Percentiles rank a stretch among this genome's conserved stretches.
phyloP scores from a whole-genome alignment of 2,329 filamentous ascomycete genomes.

The Claviceps maximensis region DNA sequence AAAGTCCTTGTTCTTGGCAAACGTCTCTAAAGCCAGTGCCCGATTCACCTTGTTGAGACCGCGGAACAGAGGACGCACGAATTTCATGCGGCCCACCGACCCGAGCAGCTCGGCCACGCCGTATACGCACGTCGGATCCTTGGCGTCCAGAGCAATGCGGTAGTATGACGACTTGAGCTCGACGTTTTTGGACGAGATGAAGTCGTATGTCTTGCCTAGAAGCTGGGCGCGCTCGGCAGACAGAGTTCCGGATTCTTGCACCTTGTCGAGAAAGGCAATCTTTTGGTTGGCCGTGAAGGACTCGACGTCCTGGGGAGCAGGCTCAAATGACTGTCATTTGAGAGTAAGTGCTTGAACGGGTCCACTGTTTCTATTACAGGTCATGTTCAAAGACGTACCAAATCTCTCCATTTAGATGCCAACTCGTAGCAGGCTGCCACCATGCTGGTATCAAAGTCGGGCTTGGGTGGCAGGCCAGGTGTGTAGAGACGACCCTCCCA shows the following conservation, averaged over 20 bases:
- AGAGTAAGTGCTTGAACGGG: no score
- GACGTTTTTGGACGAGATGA: slow-evolving; percentile 65
- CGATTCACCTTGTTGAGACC: slow-evolving; percentile 62
- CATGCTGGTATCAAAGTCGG: slow-evolving; percentile 76
- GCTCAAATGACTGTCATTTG: slow-evolving; percentile 40
- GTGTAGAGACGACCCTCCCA: slow-evolving; percentile 85
- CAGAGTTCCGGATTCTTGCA: slow-evolving; percentile 54
- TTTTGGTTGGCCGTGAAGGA: slow-evolving; percentile 76
- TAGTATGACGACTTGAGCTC: slow-evolving; percentile 76
- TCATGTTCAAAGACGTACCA: slow-evolving; percentile 24
- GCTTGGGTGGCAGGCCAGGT: slow-evolving; percentile 83
- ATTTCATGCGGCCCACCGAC: slow-evolving; percentile 90
- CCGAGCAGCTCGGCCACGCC: slow-evolving; percentile 65
- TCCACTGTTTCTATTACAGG: no score
- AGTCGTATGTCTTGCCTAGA: slow-evolving; percentile 64
- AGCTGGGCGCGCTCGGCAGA: slow-evolving; percentile 50
- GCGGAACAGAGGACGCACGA: slow-evolving; percentile 74
- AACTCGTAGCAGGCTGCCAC: slow-evolving; percentile 77
- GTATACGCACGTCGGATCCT: slow-evolving; percentile 54
- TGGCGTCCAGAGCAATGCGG: slow-evolving; percentile 62
- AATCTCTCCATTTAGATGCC: slow-evolving; percentile 65
- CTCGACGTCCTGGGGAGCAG: slow-evolving; percentile 54
- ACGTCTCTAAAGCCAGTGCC: slow-evolving; percentile 64
- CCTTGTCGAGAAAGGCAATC: slow-evolving; percentile 74
- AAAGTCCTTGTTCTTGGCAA: slow-evolving; percentile 77